Evolutionary conservation across 768 basidiomycete species (phyloP).

Genomic region (Clathrus columnatus): DNA sequence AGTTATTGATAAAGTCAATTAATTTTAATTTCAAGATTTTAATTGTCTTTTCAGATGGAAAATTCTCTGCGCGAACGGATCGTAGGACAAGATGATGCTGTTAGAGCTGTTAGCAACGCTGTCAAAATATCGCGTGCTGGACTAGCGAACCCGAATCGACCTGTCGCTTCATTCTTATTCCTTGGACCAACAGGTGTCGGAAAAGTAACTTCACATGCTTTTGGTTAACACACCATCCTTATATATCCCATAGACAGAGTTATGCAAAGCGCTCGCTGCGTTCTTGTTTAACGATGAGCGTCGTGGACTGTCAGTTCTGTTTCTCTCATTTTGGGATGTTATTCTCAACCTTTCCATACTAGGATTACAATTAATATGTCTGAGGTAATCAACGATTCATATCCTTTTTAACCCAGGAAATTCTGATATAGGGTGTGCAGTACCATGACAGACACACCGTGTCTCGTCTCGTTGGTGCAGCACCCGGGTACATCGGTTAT

Average conservation of each 20-base stretch:
- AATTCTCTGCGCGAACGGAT: conserved; percentile 62
- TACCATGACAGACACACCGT: conserved; percentile 91
- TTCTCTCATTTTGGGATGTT: background rate
- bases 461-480: conserved; percentile 83
- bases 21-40: too few species aligned
- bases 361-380: conserved; percentile 94
- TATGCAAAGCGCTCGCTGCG: conserved; percentile 78
- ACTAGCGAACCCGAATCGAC: conserved; percentile 77
- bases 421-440: conserved; percentile 26
- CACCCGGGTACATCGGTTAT: conserved; percentile 82
- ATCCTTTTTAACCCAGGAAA: background rate
- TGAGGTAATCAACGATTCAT: conserved; percentile 33
- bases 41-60: conserved; percentile 61
- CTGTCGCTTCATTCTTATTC: conserved; percentile 90
- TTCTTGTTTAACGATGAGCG: conserved; percentile 90
- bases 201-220: conserved; percentile 37
- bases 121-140: conserved; percentile 91
- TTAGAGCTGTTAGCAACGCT: conserved; percentile 78
- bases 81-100: conserved; percentile 88
- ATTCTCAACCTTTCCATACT: too few species aligned
- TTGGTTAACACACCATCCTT: background rate
- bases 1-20: conserved; percentile 21
- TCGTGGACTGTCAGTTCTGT: conserved; percentile 57
- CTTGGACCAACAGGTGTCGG: conserved; percentile 84
- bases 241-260: conserved; percentile 53